Evolutionary conservation across 2,329 filamentous ascomycete genomes (phyloP).

Genomic region (Clarireedia sp.): DNA sequence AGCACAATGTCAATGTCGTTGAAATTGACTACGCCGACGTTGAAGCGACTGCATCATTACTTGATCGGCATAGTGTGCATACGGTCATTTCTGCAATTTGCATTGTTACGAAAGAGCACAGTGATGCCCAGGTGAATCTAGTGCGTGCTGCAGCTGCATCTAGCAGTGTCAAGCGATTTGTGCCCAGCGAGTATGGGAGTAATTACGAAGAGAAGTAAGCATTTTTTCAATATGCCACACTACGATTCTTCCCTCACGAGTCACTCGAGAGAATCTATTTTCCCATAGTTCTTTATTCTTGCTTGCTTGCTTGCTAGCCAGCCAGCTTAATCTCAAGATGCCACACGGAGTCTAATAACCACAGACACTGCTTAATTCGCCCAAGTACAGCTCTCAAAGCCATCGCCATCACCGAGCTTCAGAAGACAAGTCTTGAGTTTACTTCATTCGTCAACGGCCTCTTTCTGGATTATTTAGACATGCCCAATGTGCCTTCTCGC

Average conservation of each 20-base stretch:
- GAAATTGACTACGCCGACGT: not conserved
- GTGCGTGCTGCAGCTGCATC: slow-evolving; percentile 29
- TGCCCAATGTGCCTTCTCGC: slow-evolving; percentile 18
- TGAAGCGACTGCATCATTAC: not conserved
- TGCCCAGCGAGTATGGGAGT: slow-evolving; percentile 34
- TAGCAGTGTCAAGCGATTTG: slow-evolving; percentile 30
- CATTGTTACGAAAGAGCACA: slow-evolving; percentile 28
- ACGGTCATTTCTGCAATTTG: slow-evolving; percentile 32
- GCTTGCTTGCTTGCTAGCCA: no score
- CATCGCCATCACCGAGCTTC: slow-evolving; percentile 3
- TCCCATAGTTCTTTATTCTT: no score
- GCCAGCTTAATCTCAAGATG: no score
- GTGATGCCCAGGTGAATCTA: slow-evolving; percentile 29
- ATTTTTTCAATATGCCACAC: not conserved
- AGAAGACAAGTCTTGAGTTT: slow-evolving; percentile 16
- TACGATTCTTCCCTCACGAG: no score
- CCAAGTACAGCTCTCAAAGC: slow-evolving; percentile 2
- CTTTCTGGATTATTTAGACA: slow-evolving; percentile 19
- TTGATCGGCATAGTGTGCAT: slow-evolving; percentile 19
- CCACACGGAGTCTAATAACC: not conserved
- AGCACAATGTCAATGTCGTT: not conserved
- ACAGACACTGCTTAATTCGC: not conserved
- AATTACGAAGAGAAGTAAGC: slow-evolving; percentile 28
- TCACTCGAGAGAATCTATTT: no score
- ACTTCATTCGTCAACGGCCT: slow-evolving; percentile 20